These are phyloP conservation scores for Mycena kentingensis DNA, from an alignment of 768 basidiomycete genomes.

Conservation along the genomic window DNA sequence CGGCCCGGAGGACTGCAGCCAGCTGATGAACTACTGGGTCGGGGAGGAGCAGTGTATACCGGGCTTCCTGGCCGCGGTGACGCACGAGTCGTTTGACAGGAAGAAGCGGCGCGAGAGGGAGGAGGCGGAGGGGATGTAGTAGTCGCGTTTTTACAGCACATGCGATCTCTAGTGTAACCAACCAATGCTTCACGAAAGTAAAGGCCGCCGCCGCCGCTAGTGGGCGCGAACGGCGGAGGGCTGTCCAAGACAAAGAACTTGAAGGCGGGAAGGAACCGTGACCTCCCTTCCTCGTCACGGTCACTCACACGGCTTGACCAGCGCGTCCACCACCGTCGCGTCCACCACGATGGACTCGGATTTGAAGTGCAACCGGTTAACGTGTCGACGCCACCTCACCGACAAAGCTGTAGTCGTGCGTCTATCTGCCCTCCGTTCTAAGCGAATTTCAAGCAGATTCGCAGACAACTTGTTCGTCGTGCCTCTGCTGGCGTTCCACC, in stretches of 20 bases:
- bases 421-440: constrained; percentile 19
- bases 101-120: constrained; percentile 51
- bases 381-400: constrained; percentile 62
- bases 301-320: no score
- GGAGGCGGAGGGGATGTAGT: no score
- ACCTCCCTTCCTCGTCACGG: no score
- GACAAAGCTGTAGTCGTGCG: constrained; percentile 88
- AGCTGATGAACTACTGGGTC: constrained; percentile 85
- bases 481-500: neutral
- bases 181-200: no score
- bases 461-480: constrained; percentile 30
- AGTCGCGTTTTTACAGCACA: no score
- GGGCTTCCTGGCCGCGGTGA: constrained; percentile 86
- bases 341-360: constrained; percentile 70
- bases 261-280: no score
- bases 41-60: constrained; percentile 84
- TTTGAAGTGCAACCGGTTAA: constrained; percentile 77
- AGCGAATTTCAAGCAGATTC: constrained; percentile 1
- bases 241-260: no score
- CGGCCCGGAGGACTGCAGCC: constrained; percentile 71
- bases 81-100: constrained; percentile 84
- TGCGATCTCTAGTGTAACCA: no score
- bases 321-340: no score
- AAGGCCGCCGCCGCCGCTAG: no score
- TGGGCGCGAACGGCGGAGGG: no score